These are phyloP conservation scores for Eucalyptus grandis DNA, from an alignment of 345 rosid genomes.

Conservation along the genomic window DNA sequence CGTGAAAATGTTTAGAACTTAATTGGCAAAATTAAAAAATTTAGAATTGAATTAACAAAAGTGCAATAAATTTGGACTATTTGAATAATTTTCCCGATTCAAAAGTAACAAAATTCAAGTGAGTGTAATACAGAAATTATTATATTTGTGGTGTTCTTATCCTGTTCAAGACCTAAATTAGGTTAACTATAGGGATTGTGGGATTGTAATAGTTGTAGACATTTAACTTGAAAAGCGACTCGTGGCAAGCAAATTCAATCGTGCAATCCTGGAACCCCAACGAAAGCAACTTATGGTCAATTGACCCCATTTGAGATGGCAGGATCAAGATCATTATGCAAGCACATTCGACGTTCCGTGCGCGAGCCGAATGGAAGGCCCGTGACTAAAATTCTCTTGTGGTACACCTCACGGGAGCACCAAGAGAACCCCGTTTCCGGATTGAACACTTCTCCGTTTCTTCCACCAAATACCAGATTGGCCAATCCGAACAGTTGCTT, in stretches of 20 bases:
- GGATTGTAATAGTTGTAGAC: neutral
- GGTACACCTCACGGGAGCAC: neutral
- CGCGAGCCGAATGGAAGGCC: neutral
- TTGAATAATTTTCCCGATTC: no score
- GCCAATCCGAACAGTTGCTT: neutral
- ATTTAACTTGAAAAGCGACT: neutral
- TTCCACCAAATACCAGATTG: neutral
- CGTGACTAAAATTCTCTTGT: neutral
- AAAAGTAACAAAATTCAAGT: neutral
- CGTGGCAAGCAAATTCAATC: neutral
- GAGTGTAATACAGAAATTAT: rapidly evolving
- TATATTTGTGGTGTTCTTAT: neutral
- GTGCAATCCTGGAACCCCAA: neutral
- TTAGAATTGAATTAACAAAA: no score
- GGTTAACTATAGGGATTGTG: neutral
- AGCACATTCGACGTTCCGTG: neutral
- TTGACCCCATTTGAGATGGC: neutral
- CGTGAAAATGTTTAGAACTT: rapidly evolving
- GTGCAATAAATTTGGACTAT: neutral
- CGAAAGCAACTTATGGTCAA: neutral
- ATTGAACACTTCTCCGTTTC: neutral
- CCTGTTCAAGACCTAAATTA: neutral
- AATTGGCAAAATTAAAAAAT: no score
- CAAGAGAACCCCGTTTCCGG: neutral
- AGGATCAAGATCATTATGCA: neutral